Conservation (phyloP, 2,329 filamentous ascomycete species). For the Aureobasidium sp. region DNA sequence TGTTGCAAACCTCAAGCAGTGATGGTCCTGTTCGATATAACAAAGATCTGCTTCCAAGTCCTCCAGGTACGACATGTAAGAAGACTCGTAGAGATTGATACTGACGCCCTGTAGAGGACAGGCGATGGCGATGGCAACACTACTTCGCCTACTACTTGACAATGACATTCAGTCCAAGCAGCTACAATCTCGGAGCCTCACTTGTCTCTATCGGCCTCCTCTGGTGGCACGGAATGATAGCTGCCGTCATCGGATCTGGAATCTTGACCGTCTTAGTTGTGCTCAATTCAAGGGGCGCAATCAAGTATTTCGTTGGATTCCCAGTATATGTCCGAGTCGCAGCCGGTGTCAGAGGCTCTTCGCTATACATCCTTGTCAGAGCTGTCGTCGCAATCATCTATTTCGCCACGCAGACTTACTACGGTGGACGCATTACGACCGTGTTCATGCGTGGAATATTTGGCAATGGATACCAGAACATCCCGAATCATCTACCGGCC, state of each 20-base stretch:
- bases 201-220: neutral
- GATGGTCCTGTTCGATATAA: neutral
- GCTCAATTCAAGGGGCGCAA: neutral
- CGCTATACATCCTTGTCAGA: neutral
- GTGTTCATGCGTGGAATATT: constrained; percentile 2
- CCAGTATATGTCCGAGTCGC: neutral
- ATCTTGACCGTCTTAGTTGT: neutral
- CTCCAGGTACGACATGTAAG: neutral
- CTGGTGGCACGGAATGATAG: constrained; percentile 1
- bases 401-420: constrained; percentile 2
- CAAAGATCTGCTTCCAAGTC: neutral
- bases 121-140: neutral
- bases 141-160: constrained; percentile 3
- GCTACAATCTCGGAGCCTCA: constrained; percentile 2
- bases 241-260: neutral
- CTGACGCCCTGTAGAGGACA: neutral
- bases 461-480: neutral
- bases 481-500: neutral
- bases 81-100: neutral
- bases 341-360: constrained; percentile 1
- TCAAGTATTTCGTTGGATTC: neutral
- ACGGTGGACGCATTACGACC: neutral
- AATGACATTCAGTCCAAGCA: constrained; percentile 1
- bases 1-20: neutral
- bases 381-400: constrained; percentile 1